A percentile compares a stretch with the other conserved stretches of the same genome.
These are phyloP conservation scores for Ganoderma resinaceum DNA, from an alignment of 1,284 basidiomycete species.

Conservation along the genomic window DNA sequence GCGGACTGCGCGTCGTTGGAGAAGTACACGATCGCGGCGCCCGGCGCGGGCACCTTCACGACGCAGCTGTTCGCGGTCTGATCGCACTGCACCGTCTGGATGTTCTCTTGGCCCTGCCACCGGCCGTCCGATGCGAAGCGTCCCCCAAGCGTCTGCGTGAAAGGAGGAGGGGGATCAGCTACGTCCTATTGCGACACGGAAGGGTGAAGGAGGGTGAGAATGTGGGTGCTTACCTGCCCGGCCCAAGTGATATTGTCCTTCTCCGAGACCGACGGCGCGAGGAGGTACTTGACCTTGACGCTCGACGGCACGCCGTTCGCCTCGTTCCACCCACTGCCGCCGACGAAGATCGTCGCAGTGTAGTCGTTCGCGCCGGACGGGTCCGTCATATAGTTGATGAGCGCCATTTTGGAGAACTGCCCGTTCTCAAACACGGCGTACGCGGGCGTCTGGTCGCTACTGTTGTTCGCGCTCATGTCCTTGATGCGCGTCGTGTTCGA, in stretches of 20 bases:
- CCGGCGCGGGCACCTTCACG: conserved; percentile 72
- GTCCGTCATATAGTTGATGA: conserved; percentile 75
- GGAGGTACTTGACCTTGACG: conserved; percentile 63
- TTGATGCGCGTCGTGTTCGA: conserved; percentile 64
- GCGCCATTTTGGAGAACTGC: conserved; percentile 58
- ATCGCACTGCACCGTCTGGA: conserved; percentile 64
- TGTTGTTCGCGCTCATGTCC: conserved; percentile 59
- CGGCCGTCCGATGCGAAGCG: conserved; percentile 71
- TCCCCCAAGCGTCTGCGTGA: conserved; percentile 66
- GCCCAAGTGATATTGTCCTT: conserved; percentile 80
- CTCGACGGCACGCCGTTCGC: conserved; percentile 45
- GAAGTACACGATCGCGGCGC: conserved; percentile 78
- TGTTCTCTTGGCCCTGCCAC: conserved; percentile 56
- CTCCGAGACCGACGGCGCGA: conserved; percentile 57
- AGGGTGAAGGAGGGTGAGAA: neutral
- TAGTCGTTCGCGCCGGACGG: conserved; percentile 56
- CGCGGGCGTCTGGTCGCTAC: conserved; percentile 63
- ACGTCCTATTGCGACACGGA: neutral
- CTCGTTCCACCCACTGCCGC: conserved; percentile 49
- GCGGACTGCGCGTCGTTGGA: conserved; percentile 51
- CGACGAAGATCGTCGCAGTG: conserved; percentile 51
- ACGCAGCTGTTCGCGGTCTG: conserved; percentile 57
- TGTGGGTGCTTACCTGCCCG: conserved; percentile 49
- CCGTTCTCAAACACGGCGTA: conserved; percentile 77
- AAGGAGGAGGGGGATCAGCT: neutral